phyloP scores from a whole-genome alignment of 176 grass and related monocot genomes.

The Oryza meridionalis region DNA sequence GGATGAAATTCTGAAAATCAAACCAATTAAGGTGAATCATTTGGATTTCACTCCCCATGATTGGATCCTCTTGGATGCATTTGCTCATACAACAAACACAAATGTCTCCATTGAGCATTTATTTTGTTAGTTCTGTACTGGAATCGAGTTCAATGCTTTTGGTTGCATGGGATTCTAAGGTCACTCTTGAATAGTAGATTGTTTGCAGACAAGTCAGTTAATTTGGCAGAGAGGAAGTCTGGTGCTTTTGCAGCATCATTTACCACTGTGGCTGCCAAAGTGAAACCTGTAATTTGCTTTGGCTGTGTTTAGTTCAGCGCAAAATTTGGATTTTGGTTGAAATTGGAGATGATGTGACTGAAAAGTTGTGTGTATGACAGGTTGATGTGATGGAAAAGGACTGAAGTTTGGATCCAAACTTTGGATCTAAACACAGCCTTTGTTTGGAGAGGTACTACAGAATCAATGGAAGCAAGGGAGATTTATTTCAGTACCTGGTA shows the following conservation, averaged over 20 bases:
- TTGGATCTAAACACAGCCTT: no score
- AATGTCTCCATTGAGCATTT: background rate
- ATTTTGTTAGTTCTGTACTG: background rate
- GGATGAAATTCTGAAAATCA: background rate
- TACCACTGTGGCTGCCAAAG: background rate
- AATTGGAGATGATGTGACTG: no score
- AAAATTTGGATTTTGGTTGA: no score
- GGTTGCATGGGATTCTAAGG: background rate
- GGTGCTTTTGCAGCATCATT: background rate
- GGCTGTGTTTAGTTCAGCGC: no score
- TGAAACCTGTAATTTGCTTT: constrained; percentile 9
- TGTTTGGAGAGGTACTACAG: background rate
- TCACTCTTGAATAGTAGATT: background rate
- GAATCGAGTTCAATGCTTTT: background rate
- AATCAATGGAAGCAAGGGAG: background rate
- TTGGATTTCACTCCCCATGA: constrained; percentile 4
- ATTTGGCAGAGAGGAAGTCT: background rate
- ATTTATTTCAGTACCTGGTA: constrained; percentile 31
- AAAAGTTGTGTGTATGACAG: no score
- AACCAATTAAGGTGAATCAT: background rate
- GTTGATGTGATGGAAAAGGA: no score
- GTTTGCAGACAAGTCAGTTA: background rate
- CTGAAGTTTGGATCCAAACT: no score
- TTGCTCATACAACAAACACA: background rate
- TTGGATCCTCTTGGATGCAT: background rate